phyloP scores from a whole-genome alignment of 2,329 filamentous ascomycete genomes.

The Leptographium radiaticola region DNA sequence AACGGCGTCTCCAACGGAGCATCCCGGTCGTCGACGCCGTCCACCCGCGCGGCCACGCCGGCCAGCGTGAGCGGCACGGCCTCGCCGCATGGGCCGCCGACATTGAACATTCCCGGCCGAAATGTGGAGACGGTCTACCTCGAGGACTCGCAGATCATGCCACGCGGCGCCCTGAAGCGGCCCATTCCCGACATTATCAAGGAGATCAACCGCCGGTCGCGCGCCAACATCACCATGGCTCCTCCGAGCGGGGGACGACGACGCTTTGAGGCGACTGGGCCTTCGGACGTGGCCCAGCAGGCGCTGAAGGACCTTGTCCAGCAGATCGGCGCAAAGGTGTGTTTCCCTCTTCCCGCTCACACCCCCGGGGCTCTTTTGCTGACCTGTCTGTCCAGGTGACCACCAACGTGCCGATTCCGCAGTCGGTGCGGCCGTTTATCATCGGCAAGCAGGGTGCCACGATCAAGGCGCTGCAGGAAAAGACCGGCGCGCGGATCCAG shows the following conservation, averaged over 20 bases:
- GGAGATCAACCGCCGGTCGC: slow-evolving; percentile 85
- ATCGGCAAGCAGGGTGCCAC: slow-evolving; percentile 85
- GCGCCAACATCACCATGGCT: slow-evolving; percentile 70
- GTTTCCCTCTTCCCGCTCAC: background rate
- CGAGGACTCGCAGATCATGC: slow-evolving; percentile 62
- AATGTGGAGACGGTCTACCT: slow-evolving; percentile 66
- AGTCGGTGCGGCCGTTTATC: slow-evolving; percentile 73
- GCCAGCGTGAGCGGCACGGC: slow-evolving; percentile 15
- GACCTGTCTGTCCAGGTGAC: slow-evolving; percentile 16
- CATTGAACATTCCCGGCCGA: slow-evolving; percentile 69
- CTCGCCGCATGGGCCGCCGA: slow-evolving; percentile 25
- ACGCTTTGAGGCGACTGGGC: slow-evolving; percentile 75
- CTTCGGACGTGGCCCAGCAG: slow-evolving; percentile 71
- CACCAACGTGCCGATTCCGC: slow-evolving; percentile 69
- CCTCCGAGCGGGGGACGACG: slow-evolving; percentile 58
- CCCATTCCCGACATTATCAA: slow-evolving; percentile 75
- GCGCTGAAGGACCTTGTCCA: slow-evolving; percentile 81
- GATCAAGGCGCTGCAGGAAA: slow-evolving; percentile 80
- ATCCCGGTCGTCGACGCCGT: slow-evolving; percentile 45
- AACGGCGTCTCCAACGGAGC: slow-evolving; percentile 36
- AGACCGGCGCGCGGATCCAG: slow-evolving; percentile 81
- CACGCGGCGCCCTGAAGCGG: slow-evolving; percentile 67
- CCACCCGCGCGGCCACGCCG: slow-evolving; percentile 41
- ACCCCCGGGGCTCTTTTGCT: too few relatives aligned
- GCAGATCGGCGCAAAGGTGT: slow-evolving; percentile 73